phyloP scores from a whole-genome alignment of 1,139 yeast species.

The Debaryomyces subglobosus region DNA sequence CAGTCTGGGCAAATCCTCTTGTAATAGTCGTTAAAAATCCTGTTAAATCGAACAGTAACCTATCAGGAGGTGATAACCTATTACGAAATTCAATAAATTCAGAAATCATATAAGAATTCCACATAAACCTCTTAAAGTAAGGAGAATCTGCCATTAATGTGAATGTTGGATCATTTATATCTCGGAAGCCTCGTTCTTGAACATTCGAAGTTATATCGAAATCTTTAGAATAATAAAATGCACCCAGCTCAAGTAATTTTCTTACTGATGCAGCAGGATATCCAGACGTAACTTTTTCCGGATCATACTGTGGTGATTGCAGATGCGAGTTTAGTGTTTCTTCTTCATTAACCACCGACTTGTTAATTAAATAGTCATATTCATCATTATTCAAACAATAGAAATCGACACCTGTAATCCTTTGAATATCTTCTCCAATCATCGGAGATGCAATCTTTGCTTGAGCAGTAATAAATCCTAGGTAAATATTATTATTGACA shows the following conservation, averaged over 20 bases:
- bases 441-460: slow-evolving; percentile 62
- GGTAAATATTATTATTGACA: slow-evolving; percentile 55
- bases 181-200: slow-evolving; percentile 54
- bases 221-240: slow-evolving; percentile 65
- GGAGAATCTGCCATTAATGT: slow-evolving; percentile 43
- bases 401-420: slow-evolving; percentile 61
- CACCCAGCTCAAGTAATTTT: slow-evolving; percentile 60
- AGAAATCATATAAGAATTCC: slow-evolving; percentile 64
- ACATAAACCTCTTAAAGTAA: slow-evolving; percentile 59
- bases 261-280: slow-evolving; percentile 64
- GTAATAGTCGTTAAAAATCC: slow-evolving; percentile 61
- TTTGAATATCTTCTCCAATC: slow-evolving; percentile 53
- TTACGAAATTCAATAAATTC: slow-evolving; percentile 64
- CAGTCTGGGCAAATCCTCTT: slow-evolving; percentile 68
- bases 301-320: slow-evolving; percentile 10
- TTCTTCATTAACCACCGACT: slow-evolving; percentile 25
- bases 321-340: slow-evolving; percentile 19
- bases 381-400: slow-evolving; percentile 61
- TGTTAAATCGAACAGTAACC: slow-evolving; percentile 53
- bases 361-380: slow-evolving; percentile 44
- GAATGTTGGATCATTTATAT: slow-evolving; percentile 29
- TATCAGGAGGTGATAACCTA: slow-evolving; percentile 54
- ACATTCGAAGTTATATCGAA: slow-evolving; percentile 66
- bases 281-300: slow-evolving; percentile 42
- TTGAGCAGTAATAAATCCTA: slow-evolving; percentile 62